Evolutionary conservation across 371 early-diverging fungal genomes (phyloP), one percentile per base, ranked within the genome.

Genomic region (Mucor racemosus): DNA sequence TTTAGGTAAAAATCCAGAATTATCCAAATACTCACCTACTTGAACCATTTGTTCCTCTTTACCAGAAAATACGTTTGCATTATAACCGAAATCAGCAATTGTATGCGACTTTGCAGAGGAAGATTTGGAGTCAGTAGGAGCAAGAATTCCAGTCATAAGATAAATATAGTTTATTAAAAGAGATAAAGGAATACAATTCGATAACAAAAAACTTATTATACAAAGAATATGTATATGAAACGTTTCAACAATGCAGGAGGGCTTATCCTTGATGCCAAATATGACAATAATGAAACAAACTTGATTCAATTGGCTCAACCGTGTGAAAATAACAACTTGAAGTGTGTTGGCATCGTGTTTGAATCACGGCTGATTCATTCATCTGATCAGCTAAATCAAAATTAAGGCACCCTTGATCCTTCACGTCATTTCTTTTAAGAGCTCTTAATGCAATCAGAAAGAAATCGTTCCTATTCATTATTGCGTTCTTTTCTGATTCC

Each of bases 31-130:
- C 48, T 85, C 82, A 71, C 88, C 85, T 69, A 98, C 98, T 73
- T 92, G 84, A 40, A 86, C 80, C 90, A 96, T 93, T 83, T 98
- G 97, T 67, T 92, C 94, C 55, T 85, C 76, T 85, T 98, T 98
- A 71, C 94, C 97, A 65, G 89, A 85, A 80, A 91, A 95, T 40
- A 91, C 86, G 57, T 91, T 92, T 72, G 83, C 88, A 59, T 82
- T 85, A 75, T 95, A 95, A 50, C 91, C 92, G 31, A 69, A 80
- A 66, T 84, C 77, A 69, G 78, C 81, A 65, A 85, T 73, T 17
- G 74, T 68, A 58, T 57, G 63, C 6, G 54, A 42, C 19, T 58
- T 68, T 13, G 19, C 48, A 48, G 48, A 48, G 19, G 48, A 21
- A 17, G 17, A 19, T 6, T 48, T 48, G 6, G 7, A 21, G n/a